Evolutionary conservation across 2,329 filamentous ascomycete species (phyloP).

Genomic region (Aspergillus ruber): DNA sequence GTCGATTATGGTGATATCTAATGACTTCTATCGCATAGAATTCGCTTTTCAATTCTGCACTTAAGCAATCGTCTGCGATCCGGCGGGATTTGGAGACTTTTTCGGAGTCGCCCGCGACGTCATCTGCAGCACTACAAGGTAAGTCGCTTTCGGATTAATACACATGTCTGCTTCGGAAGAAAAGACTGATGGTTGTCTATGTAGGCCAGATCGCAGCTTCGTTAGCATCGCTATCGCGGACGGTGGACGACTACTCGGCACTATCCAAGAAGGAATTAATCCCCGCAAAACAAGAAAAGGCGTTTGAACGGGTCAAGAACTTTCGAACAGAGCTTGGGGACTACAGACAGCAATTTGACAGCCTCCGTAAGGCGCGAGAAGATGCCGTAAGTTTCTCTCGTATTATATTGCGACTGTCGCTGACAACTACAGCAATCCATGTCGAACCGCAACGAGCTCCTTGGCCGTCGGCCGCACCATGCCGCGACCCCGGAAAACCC

Average conservation of each 20-base stretch:
- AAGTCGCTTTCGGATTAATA: not conserved
- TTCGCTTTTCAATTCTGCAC: constrained; percentile 75
- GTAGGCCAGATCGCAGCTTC: constrained; percentile 68
- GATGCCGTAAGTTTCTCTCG: constrained; percentile 49
- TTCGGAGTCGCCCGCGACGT: constrained; percentile 51
- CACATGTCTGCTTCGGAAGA: not conserved
- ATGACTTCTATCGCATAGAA: constrained; percentile 48
- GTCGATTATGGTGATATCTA: not conserved
- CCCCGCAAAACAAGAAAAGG: constrained; percentile 85
- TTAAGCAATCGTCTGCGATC: constrained; percentile 76
- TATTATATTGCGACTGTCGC: not conserved
- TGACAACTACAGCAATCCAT: constrained; percentile 44
- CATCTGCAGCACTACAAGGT: constrained; percentile 59
- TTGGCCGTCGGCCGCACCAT: constrained; percentile 75
- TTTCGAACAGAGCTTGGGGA: constrained; percentile 78
- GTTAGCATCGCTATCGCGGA: constrained; percentile 75
- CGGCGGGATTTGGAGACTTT: constrained; percentile 69
- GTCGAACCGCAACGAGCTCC: constrained; percentile 71
- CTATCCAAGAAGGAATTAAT: constrained; percentile 86
- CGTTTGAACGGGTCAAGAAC: constrained; percentile 72
- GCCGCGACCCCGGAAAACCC: constrained; percentile 86
- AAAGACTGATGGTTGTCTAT: not conserved
- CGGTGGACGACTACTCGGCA: constrained; percentile 83
- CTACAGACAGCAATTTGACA: constrained; percentile 70
- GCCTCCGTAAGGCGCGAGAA: constrained; percentile 69